Conservation (phyloP, 2,329 filamentous ascomycete genomes). For the Bipolaris bicolor region DNA sequence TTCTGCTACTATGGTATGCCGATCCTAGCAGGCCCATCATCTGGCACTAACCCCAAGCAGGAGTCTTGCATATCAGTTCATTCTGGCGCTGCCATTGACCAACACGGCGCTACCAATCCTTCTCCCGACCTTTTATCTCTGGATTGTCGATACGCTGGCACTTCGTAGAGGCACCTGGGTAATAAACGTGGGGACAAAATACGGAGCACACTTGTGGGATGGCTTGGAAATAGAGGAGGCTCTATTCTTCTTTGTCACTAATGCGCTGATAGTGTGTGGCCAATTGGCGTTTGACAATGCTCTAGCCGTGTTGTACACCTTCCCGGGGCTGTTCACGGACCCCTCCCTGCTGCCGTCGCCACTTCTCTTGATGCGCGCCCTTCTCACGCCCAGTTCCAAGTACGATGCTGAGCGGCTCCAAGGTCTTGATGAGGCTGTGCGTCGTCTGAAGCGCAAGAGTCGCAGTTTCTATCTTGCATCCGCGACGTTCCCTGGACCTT, state of each 20-base stretch:
- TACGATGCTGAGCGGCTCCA: conserved; percentile 65
- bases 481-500: conserved; percentile 69
- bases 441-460: conserved; percentile 67
- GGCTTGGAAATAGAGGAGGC: conserved; percentile 76
- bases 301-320: conserved; percentile 68
- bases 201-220: conserved; percentile 67
- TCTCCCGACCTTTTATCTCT: conserved; percentile 71
- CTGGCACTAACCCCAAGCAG: conserved; percentile 33
- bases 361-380: conserved; percentile 58
- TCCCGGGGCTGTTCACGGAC: conserved; percentile 62
- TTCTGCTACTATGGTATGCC: conserved; percentile 65
- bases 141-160: conserved; percentile 73
- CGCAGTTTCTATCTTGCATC: conserved; percentile 77
- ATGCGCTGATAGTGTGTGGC: conserved; percentile 72
- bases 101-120: conserved; percentile 66
- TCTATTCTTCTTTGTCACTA: conserved; percentile 74
- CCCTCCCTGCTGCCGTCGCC: conserved; percentile 59
- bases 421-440: conserved; percentile 65
- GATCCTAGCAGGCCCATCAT: neutral
- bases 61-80: conserved; percentile 67
- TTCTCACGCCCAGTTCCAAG: conserved; percentile 55
- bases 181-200: conserved; percentile 71
- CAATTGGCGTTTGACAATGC: conserved; percentile 72
- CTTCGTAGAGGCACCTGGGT: conserved; percentile 73
- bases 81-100: conserved; percentile 64